Base-by-base conservation (phyloP, 495 filamentous ascomycete species). In the Aspergillus bridgeri region DNA sequence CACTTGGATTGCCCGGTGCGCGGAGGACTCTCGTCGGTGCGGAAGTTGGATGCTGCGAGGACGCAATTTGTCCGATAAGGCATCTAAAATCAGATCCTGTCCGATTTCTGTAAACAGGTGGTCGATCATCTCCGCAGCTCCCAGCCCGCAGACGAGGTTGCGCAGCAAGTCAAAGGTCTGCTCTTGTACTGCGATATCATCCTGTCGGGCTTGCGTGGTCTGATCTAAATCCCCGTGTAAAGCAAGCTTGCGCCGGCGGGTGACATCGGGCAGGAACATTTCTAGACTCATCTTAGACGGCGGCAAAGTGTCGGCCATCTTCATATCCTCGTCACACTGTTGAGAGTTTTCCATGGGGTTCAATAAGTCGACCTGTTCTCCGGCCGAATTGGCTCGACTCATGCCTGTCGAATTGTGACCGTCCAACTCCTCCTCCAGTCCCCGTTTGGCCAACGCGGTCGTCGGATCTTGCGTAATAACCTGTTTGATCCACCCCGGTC, bases 101-200 rank as follows among this genome's bases (percentile, higher is more conserved):
- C 89, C 90, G n/a, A 96, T 74, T 49, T 83, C 79, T 42, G 73
- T 77, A 68, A 96, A 87, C n/a, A 97, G 69, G 55, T 83, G 81
- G 60, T 96, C 91, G 57, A 96, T 88, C 86, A 96, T 92, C 60
- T 91, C 87, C 7, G 81, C 68, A 8, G 82, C 79, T 23, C 83
- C 84, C 9, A 75, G 67, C 13, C 87, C 87, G 55, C 85, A 86
- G 60, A 96, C 87, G n/a, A 96, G 77, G 69, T 98, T 98, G 48
- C 92, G 82, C 53, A 98, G 81, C 57, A 94, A 84, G 52, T 92
- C 88, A 27, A 98, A 82, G 0, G 85, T 91, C 69, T 98, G 91
- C 60, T 96, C 90, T 68, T 97, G 93, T 17, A 96, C 87, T 3
- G 84, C 85, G 42, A 94, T 79, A 53, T 92, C 91, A 65, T 95